These are phyloP conservation scores for Raddia guianensis DNA, from an alignment of 176 grass and related monocot species.

Conservation along the genomic window DNA sequence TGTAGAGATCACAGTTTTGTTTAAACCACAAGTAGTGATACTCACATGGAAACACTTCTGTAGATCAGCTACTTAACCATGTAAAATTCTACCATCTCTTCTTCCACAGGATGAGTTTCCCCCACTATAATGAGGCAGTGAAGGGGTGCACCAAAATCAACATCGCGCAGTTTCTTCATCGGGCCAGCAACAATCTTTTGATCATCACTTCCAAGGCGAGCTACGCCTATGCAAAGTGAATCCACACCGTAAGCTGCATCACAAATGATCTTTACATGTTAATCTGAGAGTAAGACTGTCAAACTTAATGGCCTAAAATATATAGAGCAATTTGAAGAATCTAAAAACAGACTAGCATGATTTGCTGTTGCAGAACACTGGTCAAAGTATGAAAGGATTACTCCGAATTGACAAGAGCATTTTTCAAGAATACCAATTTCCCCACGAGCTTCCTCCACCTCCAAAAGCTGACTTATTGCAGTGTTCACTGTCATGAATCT, in stretches of 20 bases:
- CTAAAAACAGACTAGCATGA: background rate
- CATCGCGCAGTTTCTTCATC: slow-evolving; percentile 63
- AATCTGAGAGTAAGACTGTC: background rate
- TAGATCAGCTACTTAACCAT: slow-evolving; percentile 44
- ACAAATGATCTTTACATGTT: slow-evolving; percentile 15
- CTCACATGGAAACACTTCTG: slow-evolving; percentile 10
- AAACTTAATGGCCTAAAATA: background rate
- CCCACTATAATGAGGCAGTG: slow-evolving; percentile 92
- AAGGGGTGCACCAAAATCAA: slow-evolving; percentile 93
- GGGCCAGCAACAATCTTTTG: slow-evolving; percentile 82
- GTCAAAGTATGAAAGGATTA: background rate
- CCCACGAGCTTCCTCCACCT: slow-evolving; percentile 56
- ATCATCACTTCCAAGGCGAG: slow-evolving; percentile 81
- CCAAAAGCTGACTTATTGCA: slow-evolving; percentile 91
- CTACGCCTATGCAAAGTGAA: slow-evolving; percentile 78
- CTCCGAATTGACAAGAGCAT: background rate
- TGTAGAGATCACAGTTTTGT: background rate
- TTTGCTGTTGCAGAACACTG: background rate
- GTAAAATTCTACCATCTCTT: slow-evolving; percentile 90
- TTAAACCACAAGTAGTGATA: background rate
- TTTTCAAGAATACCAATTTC: slow-evolving; percentile 61
- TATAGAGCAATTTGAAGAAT: background rate
- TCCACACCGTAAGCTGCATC: slow-evolving; percentile 62
- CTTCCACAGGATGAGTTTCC: slow-evolving; percentile 84
- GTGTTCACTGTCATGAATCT: slow-evolving; percentile 90